These are phyloP conservation scores for Cyphellophora attinorum DNA, from an alignment of 2,329 filamentous ascomycete species.

Conservation along the genomic window DNA sequence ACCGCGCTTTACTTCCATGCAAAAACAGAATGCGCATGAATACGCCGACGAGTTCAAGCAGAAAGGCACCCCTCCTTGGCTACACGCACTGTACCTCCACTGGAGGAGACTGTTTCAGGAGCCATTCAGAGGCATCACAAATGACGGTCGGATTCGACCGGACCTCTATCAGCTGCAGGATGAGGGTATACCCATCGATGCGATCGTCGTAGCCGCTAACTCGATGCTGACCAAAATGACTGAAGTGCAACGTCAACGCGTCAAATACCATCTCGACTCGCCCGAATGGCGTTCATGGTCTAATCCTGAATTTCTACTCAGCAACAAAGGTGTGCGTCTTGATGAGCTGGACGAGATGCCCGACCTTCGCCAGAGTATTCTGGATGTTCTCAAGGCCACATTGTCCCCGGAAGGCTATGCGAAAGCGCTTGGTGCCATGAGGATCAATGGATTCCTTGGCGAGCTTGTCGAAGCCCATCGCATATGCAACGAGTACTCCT, in stretches of 20 bases:
- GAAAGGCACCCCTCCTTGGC: slow-evolving; percentile 54
- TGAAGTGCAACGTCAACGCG: slow-evolving; percentile 37
- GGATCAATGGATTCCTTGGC: slow-evolving; percentile 66
- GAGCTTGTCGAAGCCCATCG: slow-evolving; percentile 51
- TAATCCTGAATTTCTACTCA: slow-evolving; percentile 65
- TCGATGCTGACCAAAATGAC: slow-evolving; percentile 38
- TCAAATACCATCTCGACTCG: slow-evolving; percentile 56
- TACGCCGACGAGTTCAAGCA: slow-evolving; percentile 55
- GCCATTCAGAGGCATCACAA: slow-evolving; percentile 62
- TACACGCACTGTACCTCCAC: slow-evolving; percentile 51
- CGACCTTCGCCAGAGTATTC: slow-evolving; percentile 39
- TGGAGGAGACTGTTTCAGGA: slow-evolving; percentile 50
- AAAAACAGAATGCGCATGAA: slow-evolving; percentile 51
- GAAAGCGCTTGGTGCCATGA: slow-evolving; percentile 61
- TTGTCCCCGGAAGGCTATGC: slow-evolving; percentile 62
- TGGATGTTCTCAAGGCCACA: slow-evolving; percentile 47
- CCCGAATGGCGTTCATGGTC: slow-evolving; percentile 62
- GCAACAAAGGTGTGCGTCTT: slow-evolving; percentile 59
- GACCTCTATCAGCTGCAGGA: slow-evolving; percentile 53
- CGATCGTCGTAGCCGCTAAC: slow-evolving; percentile 45
- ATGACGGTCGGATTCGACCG: slow-evolving; percentile 49
- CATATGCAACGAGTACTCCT: slow-evolving; percentile 66
- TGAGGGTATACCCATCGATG: slow-evolving; percentile 50
- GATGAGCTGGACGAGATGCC: slow-evolving; percentile 50
- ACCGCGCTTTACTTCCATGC: slow-evolving; percentile 54